Conservation (phyloP, 495 filamentous ascomycete genomes). For the Cladorrhinum samala region DNA sequence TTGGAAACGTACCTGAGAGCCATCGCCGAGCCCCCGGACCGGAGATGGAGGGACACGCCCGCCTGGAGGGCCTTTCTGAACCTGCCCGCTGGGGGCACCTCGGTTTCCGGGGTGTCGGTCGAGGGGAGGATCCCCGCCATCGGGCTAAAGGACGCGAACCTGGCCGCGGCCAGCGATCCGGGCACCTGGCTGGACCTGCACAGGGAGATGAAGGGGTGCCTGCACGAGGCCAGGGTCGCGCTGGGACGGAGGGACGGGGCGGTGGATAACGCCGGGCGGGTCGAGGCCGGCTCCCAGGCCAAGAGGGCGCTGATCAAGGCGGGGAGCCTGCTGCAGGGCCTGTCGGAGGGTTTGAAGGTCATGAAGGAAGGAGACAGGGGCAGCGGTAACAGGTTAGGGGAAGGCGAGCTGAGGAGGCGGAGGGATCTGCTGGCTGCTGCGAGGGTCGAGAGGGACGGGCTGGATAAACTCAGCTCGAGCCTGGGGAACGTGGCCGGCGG, state of each 20-base stretch:
- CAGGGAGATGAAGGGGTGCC: conserved; percentile 68
- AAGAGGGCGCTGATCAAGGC: conserved; percentile 77
- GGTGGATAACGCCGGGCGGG: conserved; percentile 39
- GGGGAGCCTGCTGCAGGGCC: conserved; percentile 54
- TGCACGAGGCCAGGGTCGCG: conserved; percentile 75
- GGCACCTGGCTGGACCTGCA: conserved; percentile 83
- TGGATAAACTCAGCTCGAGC: conserved; percentile 73
- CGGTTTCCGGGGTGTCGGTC: conserved; percentile 44
- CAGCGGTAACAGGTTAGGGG: conserved; percentile 57
- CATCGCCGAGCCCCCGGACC: conserved; percentile 69
- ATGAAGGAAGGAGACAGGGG: conserved; percentile 33
- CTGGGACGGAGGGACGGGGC: conserved; percentile 73
- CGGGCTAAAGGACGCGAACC: conserved; percentile 26
- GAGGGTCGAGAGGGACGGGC: conserved; percentile 74
- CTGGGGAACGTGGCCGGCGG: conserved; percentile 47
- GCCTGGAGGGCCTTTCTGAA: conserved; percentile 86
- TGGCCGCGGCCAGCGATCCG: conserved; percentile 60
- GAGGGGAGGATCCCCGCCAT: conserved; percentile 35
- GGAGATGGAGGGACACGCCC: conserved; percentile 76
- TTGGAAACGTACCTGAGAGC: conserved; percentile 77
- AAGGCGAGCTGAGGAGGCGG: conserved; percentile 80
- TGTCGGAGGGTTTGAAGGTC: conserved; percentile 65
- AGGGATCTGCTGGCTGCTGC: conserved; percentile 73
- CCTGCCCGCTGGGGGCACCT: conserved; percentile 47
- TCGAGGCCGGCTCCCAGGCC: conserved; percentile 71